phyloP scores from a whole-genome alignment of 2,329 filamentous ascomycete genomes.

The Xylaria sp. region DNA sequence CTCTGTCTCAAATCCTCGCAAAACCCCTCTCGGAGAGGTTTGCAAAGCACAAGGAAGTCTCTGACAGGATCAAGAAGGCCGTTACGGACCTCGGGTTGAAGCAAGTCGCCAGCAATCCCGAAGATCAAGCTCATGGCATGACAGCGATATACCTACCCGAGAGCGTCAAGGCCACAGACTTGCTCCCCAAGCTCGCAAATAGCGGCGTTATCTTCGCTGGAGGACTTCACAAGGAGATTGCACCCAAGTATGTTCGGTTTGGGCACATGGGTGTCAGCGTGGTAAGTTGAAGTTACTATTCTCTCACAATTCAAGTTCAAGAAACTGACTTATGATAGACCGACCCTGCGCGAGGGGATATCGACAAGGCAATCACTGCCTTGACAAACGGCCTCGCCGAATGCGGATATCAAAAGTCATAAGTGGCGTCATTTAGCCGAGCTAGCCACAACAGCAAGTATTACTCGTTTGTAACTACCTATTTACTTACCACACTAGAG shows the following conservation, averaged over 20 bases:
- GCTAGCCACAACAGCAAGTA: background rate
- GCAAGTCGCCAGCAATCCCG: conserved; percentile 84
- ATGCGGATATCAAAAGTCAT: conserved; percentile 71
- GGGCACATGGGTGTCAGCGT: conserved; percentile 98
- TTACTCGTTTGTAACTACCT: background rate
- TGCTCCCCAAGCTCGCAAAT: conserved; percentile 85
- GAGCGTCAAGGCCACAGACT: conserved; percentile 79
- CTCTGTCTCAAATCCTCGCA: conserved; percentile 86
- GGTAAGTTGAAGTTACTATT: conserved; percentile 59
- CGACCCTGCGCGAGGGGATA: conserved; percentile 80
- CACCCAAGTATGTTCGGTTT: conserved; percentile 91
- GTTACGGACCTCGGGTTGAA: conserved; percentile 84
- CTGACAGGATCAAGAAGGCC: conserved; percentile 87
- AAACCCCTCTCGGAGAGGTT: conserved; percentile 85
- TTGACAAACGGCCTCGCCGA: conserved; percentile 80
- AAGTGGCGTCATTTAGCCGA: conserved; percentile 30
- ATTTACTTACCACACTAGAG: conserved; percentile 8
- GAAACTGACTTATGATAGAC: conserved; percentile 59
- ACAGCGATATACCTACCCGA: conserved; percentile 97
- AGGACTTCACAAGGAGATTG: conserved; percentile 95
- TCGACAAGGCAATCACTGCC: conserved; percentile 84
- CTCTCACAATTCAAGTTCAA: background rate
- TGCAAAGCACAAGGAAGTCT: conserved; percentile 80
- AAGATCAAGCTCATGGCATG: conserved; percentile 97
- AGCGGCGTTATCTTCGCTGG: conserved; percentile 95